Evolutionary conservation across 179 eudicot genomes (phyloP).

Genomic region (Nepenthes alata): DNA sequence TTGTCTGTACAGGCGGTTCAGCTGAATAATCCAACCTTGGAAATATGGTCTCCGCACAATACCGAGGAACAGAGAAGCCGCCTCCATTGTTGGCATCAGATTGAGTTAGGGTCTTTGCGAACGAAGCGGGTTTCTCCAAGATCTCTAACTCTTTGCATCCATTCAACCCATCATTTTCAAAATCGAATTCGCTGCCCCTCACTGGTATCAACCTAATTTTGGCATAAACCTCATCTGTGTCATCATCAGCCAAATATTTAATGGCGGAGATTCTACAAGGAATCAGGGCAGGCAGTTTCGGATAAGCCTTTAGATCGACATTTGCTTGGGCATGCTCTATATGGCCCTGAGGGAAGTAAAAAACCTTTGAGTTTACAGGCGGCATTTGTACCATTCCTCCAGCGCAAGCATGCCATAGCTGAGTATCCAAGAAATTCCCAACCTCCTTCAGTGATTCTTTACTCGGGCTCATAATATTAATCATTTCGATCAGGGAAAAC

Average conservation of each 20-base stretch:
- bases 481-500: background rate
- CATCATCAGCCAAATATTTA: conserved; percentile 4
- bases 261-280: conserved; percentile 5
- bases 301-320: conserved; percentile 1
- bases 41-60: conserved; percentile 12
- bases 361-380: conserved; percentile 9
- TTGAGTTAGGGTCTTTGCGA: conserved; percentile 8
- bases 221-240: conserved; percentile 10
- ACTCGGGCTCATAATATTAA: background rate
- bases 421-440: conserved; percentile 9
- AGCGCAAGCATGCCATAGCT: conserved; percentile 16
- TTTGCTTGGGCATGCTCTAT: conserved; percentile 8
- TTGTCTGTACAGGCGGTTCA: conserved; percentile 13
- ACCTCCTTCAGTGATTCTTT: background rate
- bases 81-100: conserved; percentile 16
- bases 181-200: background rate
- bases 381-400: conserved; percentile 17
- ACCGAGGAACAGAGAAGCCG: conserved; percentile 12
- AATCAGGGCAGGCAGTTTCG: background rate
- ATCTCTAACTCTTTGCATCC: conserved; percentile 1
- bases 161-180: background rate
- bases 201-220: conserved; percentile 7
- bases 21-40: conserved; percentile 8
- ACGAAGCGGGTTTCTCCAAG: conserved; percentile 8
- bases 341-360: conserved; percentile 17